Base-by-base conservation (phyloP, 2,329 filamentous ascomycete genomes). In the Cucurbitaria berberidis region DNA sequence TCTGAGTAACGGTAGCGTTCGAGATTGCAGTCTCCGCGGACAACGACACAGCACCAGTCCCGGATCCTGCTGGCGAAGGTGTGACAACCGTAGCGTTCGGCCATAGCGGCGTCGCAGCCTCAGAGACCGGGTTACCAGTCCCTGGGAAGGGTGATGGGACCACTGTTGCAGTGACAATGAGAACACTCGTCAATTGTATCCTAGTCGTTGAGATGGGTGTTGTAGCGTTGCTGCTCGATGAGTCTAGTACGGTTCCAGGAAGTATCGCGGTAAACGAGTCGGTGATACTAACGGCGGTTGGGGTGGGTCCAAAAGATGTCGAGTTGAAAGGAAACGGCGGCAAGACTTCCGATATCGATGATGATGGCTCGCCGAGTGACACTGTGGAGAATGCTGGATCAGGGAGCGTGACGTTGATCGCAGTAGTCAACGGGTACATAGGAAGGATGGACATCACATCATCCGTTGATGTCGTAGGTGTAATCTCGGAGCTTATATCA, bases 361-460 rank as follows among this genome's bases (percentile, higher is more conserved):
- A 36, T 16, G 30, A 16, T 38, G 35, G 18, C 21, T 38, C 35
- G 5, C 6, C 6, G 4, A 16, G 9, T 34, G 38, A 22, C 18
- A 19, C 45, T 10, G 40, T 47, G 47, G 29, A 43, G 15, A 26
- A 55, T 7, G 27, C 21, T 39, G 51, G 51, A 3, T 38, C 35
- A 1, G 51, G 38, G 30, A 51, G 36, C 11, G 43, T 47, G 11
- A 58, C 45, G 4, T 57, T 49, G 39, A 64, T 59, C 1, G 59
- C 52, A 9, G 55, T 62, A 2, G 45, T 48, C 44, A 60, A 18
- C 1, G 45, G 30, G 6, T 35, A 51, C 9, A 55, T 43, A 13
- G 60, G 60, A 13, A 63, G 49, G 30, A 63, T 63, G 34, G 55
- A 53, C 32, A 61, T 45, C n/a, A 53, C 22, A 5, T 49, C 54